Evolutionary conservation across 2,329 filamentous ascomycete species (phyloP).

Genomic region (Blumeriella jaapii): DNA sequence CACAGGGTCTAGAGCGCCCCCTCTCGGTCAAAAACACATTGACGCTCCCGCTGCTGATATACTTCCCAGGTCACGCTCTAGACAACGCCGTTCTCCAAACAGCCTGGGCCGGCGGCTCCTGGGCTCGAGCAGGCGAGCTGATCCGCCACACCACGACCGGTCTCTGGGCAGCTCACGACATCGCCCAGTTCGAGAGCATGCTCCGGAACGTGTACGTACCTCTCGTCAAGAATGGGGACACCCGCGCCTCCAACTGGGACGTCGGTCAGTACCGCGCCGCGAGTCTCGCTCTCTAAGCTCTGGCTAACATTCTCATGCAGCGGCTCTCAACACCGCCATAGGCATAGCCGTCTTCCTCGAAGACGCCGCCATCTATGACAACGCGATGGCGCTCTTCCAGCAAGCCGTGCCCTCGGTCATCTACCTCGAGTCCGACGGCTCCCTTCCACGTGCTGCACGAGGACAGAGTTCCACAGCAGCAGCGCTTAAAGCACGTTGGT

Average conservation of each 20-base stretch:
- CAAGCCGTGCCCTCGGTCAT: constrained; percentile 22
- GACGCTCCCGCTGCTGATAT: constrained; percentile 1
- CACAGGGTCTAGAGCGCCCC: no score
- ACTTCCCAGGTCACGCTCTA: constrained; percentile 12
- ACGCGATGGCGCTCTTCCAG: constrained; percentile 19
- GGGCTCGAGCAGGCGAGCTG: constrained; percentile 24
- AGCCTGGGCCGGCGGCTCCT: constrained; percentile 23
- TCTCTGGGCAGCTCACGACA: constrained; percentile 15
- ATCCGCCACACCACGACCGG: constrained; percentile 21
- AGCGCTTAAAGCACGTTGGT: constrained; percentile 6
- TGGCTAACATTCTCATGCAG: constrained; percentile 2
- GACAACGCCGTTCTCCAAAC: constrained; percentile 25
- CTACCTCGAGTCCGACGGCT: constrained; percentile 21
- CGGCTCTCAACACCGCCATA: constrained; percentile 8
- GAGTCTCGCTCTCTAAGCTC: no score
- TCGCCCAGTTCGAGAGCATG: constrained; percentile 21
- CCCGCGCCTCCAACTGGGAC: constrained; percentile 19
- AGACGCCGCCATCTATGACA: constrained; percentile 16
- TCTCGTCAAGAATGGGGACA: constrained; percentile 14
- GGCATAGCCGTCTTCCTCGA: constrained; percentile 23
- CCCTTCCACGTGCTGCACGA: constrained; percentile 13
- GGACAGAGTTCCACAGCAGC: constrained; percentile 3
- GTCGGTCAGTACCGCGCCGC: constrained; percentile 20
- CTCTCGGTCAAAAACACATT: no score
- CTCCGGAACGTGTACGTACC: constrained; percentile 23